phyloP scores from a whole-genome alignment of 1,139 yeast species.

The Magnusiomyces sp. region DNA sequence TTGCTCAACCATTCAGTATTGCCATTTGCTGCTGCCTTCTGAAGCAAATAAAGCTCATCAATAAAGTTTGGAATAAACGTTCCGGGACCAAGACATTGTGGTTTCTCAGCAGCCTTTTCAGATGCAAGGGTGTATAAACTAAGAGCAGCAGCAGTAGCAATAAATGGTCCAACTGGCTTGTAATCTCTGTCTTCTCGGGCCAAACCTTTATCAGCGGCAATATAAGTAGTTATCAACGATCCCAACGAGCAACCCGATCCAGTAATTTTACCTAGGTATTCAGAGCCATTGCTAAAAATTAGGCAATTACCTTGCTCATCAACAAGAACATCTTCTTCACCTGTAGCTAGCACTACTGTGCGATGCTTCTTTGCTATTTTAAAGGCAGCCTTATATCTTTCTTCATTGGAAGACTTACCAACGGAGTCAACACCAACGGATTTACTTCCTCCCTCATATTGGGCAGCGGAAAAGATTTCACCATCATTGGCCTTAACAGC shows the following conservation, averaged over 20 bases:
- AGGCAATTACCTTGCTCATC: conserved; percentile 35
- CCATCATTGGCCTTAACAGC: conserved; percentile 84
- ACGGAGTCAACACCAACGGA: conserved; percentile 31
- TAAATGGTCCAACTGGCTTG: conserved; percentile 29
- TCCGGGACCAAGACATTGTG: conserved; percentile 39
- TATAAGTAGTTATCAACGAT: conserved; percentile 57
- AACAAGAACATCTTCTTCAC: conserved; percentile 42
- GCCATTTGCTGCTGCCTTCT: conserved; percentile 11
- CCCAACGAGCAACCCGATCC: conserved; percentile 89
- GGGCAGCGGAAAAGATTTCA: conserved; percentile 53
- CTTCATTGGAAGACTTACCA: conserved; percentile 28
- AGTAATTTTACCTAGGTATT: conserved; percentile 65
- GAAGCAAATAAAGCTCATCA: conserved; percentile 35
- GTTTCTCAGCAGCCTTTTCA: conserved; percentile 22
- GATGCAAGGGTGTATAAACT: conserved; percentile 60
- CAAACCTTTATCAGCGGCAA: conserved; percentile 31
- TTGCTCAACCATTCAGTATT: conserved; percentile 1
- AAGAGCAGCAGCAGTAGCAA: conserved; percentile 54
- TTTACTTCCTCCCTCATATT: conserved; percentile 19
- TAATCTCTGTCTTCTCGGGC: conserved; percentile 26
- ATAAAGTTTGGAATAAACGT: conserved; percentile 41
- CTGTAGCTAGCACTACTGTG: conserved; percentile 68
- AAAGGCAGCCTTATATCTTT: conserved; percentile 31
- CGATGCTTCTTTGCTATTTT: conserved; percentile 48
- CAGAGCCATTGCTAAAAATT: conserved; percentile 49